A percentile compares a stretch with the other conserved stretches of the same genome.
These are phyloP conservation scores for Penicillium oxalicum DNA, from an alignment of 2,329 filamentous ascomycete genomes.

Conservation along the genomic window DNA sequence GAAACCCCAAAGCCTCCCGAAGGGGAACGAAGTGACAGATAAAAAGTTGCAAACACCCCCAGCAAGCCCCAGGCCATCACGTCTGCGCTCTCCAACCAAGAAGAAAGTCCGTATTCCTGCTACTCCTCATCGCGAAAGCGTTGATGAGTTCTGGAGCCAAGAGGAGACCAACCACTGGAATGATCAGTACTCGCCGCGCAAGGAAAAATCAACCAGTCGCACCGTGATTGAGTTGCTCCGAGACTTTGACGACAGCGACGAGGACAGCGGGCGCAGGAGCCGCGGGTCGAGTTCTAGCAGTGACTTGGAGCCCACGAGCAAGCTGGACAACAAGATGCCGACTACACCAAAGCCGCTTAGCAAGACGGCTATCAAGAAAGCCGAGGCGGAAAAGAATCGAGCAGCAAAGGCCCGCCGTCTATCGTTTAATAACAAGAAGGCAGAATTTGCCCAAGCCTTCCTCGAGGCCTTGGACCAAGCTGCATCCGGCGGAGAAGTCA, in stretches of 20 bases:
- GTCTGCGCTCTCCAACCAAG: slow-evolving; percentile 46
- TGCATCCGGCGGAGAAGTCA: slow-evolving; percentile 47
- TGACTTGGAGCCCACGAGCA: slow-evolving; percentile 12
- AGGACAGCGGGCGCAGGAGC: slow-evolving; percentile 25
- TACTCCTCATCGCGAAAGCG: slow-evolving; percentile 46
- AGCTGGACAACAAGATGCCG: not conserved
- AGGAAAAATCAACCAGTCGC: slow-evolving; percentile 23
- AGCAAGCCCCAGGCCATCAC: slow-evolving; percentile 39
- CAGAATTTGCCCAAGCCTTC: slow-evolving; percentile 49
- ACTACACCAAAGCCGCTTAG: slow-evolving; percentile 24
- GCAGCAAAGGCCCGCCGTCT: slow-evolving; percentile 38
- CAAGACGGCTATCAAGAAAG: slow-evolving; percentile 37
- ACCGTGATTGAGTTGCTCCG: slow-evolving; percentile 19
- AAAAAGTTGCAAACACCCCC: slow-evolving; percentile 35
- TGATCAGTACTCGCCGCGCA: slow-evolving; percentile 49
- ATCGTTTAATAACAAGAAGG: slow-evolving; percentile 51
- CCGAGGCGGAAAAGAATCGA: slow-evolving; percentile 33
- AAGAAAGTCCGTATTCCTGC: slow-evolving; percentile 41
- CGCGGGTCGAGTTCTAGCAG: slow-evolving; percentile 16
- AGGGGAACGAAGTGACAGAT: not conserved
- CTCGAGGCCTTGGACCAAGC: slow-evolving; percentile 51
- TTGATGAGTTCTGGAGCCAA: slow-evolving; percentile 52
- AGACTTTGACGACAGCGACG: slow-evolving; percentile 34
- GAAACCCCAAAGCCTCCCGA: slow-evolving; percentile 1
- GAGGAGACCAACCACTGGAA: slow-evolving; percentile 50